Evolutionary conservation across 164 flowering plant genomes (phyloP).

Genomic region (Dillenia suffruticosa): DNA sequence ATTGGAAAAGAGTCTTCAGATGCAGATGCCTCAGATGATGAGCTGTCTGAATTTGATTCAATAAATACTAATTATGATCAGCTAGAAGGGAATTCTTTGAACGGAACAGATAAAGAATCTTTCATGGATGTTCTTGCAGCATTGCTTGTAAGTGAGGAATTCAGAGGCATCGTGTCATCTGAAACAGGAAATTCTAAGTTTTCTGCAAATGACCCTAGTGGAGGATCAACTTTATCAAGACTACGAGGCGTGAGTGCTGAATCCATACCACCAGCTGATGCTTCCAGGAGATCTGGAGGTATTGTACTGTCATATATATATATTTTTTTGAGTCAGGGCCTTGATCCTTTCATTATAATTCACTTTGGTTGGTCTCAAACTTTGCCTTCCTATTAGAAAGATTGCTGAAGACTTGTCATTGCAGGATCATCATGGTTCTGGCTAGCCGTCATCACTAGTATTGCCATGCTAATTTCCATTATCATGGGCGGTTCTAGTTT

Average conservation of each 20-base stretch:
- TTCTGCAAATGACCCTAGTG: slow-evolving; percentile 24
- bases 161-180: slow-evolving; percentile 86
- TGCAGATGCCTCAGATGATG: slow-evolving; percentile 69
- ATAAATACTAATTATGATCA: slow-evolving; percentile 23
- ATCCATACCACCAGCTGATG: slow-evolving; percentile 22
- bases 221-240: slow-evolving; percentile 19
- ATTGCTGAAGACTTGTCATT: slow-evolving; percentile 5
- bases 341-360: too few relatives aligned
- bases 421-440: slow-evolving; percentile 70
- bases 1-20: slow-evolving; percentile 26
- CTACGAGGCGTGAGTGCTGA: slow-evolving; percentile 19
- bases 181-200: slow-evolving; percentile 48
- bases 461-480: slow-evolving; percentile 59
- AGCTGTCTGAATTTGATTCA: slow-evolving; percentile 59
- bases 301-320: background rate
- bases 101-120: slow-evolving; percentile 57
- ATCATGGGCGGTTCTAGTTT: slow-evolving; percentile 64
- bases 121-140: slow-evolving; percentile 92
- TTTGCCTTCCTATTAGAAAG: background rate
- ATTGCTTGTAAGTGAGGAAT: slow-evolving; percentile 89
- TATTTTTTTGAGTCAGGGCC: background rate
- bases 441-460: slow-evolving; percentile 68
- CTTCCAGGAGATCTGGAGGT: slow-evolving; percentile 38
- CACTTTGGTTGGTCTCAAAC: background rate
- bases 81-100: slow-evolving; percentile 12